Conservation (phyloP, 2,329 filamentous ascomycete genomes). For the Lecanicillium sp. region DNA sequence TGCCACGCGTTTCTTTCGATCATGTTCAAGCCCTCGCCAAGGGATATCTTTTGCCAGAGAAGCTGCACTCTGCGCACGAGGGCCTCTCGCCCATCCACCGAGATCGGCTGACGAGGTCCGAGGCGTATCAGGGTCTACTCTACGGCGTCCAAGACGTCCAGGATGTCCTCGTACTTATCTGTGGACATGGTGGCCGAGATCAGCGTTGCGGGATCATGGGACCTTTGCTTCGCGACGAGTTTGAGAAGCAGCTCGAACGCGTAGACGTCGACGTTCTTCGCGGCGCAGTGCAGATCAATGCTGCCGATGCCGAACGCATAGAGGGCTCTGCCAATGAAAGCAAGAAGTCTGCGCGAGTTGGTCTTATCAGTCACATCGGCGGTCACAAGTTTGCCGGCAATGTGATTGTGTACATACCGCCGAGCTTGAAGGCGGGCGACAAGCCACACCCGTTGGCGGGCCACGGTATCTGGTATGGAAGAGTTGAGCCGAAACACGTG, state of each 20-base stretch:
- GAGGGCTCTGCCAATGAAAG: constrained; percentile 10
- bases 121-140: constrained; percentile 43
- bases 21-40: constrained; percentile 51
- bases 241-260: constrained; percentile 49
- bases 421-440: constrained; percentile 29
- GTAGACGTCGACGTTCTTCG: constrained; percentile 41
- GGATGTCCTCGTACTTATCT: constrained; percentile 75
- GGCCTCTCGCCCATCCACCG: constrained; percentile 49
- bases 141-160: constrained; percentile 51
- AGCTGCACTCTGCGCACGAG: constrained; percentile 55
- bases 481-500: constrained; percentile 67
- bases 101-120: constrained; percentile 43
- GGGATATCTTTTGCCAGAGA: constrained; percentile 57
- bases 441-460: constrained; percentile 54
- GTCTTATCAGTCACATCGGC: constrained; percentile 69
- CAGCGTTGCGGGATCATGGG: constrained; percentile 74
- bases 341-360: constrained; percentile 49
- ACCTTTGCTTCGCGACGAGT: constrained; percentile 63
- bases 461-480: constrained; percentile 74
- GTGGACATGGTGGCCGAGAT: constrained; percentile 79
- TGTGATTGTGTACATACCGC: constrained; percentile 72
- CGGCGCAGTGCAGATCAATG: constrained; percentile 34
- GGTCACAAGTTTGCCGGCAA: constrained; percentile 85
- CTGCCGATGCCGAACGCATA: constrained; percentile 17
- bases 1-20: constrained; percentile 55